Evolutionary conservation across 495 filamentous ascomycete genomes (phyloP).

Genomic region (Melanomma pulvis-pyrius): DNA sequence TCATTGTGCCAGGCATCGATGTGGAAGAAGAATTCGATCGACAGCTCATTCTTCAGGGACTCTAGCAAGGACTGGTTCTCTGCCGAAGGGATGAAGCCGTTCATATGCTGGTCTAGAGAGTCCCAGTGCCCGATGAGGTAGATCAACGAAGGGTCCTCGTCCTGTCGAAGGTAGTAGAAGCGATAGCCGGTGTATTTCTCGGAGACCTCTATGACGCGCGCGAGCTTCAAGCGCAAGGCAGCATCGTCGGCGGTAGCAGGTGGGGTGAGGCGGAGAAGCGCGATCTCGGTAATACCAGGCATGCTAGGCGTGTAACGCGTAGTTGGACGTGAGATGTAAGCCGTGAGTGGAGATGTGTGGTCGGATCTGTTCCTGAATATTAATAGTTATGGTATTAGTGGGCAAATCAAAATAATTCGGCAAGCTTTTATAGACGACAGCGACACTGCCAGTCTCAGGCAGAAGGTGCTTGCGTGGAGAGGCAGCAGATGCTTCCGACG

Average conservation of each 20-base stretch:
- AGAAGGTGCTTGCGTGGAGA: no score
- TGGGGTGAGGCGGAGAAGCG: constrained; percentile 27
- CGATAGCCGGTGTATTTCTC: constrained; percentile 16
- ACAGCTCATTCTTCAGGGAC: constrained; percentile 48
- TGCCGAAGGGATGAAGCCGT: constrained; percentile 14
- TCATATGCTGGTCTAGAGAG: constrained; percentile 16
- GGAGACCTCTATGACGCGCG: constrained; percentile 7
- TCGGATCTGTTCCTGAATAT: no score
- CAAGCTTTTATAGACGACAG: no score
- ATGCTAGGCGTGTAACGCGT: no score
- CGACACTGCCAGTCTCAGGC: no score
- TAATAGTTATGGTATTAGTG: no score
- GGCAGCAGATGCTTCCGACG: no score
- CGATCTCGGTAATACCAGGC: constrained; percentile 33
- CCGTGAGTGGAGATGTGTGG: no score
- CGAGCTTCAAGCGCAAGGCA: constrained; percentile 14
- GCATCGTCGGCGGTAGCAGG: constrained; percentile 6
- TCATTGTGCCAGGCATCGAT: constrained; percentile 31
- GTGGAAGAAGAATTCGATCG: constrained; percentile 50
- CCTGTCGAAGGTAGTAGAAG: constrained; percentile 33
- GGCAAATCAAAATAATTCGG: no score
- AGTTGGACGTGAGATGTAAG: no score
- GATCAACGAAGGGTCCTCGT: constrained; percentile 24
- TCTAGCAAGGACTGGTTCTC: constrained; percentile 50
- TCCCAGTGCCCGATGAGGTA: constrained; percentile 38